These are phyloP conservation scores for Tulasnella sp. DNA, from an alignment of 768 basidiomycete species.

Conservation along the genomic window DNA sequence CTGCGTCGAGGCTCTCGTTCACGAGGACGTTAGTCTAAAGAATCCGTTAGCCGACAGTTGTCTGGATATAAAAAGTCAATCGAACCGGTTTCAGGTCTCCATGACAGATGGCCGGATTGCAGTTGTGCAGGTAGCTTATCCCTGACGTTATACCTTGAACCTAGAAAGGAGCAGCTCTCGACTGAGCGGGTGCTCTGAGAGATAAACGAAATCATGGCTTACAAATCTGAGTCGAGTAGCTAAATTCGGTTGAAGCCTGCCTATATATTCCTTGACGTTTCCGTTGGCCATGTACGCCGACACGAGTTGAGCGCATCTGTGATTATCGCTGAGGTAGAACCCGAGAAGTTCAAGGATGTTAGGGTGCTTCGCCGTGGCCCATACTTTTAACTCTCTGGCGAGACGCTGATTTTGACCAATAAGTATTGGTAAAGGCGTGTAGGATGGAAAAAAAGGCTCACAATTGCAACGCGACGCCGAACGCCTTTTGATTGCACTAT, in stretches of 20 bases:
- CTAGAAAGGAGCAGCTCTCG: not conserved
- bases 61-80: not conserved
- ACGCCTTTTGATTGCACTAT: not conserved
- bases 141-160: not conserved
- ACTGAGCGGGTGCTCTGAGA: not conserved
- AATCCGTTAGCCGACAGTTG: too few relatives aligned
- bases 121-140: not conserved
- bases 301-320: not conserved
- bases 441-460: not conserved
- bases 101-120: not conserved
- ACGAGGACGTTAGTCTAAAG: too few relatives aligned
- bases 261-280: not conserved
- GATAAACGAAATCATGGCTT: not conserved
- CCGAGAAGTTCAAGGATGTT: not conserved
- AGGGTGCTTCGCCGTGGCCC: not conserved
- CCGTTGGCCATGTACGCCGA: not conserved
- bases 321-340: not conserved
- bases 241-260: too few relatives aligned
- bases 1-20: too few relatives aligned
- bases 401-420: not conserved
- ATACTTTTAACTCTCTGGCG: not conserved
- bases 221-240: not conserved
- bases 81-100: not conserved
- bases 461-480: not conserved
- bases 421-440: not conserved